Evolutionary conservation across 192 early-diverging fungal genomes (phyloP).

Genomic region (Spinellus fusiger): DNA sequence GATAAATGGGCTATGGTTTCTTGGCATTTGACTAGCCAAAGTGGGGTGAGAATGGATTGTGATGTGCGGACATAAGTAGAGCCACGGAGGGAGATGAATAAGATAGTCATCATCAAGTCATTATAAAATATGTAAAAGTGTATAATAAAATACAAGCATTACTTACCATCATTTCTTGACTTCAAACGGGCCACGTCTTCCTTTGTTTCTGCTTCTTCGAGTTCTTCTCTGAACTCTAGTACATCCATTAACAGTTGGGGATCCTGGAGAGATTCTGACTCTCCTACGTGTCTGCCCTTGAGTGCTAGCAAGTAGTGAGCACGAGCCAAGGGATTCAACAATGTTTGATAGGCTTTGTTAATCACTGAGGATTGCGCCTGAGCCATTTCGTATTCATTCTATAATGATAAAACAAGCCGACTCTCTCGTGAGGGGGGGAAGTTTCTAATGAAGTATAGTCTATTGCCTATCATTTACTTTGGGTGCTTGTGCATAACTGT

Average conservation of each 20-base stretch:
- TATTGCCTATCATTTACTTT: conserved; percentile 33
- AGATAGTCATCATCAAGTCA: background rate
- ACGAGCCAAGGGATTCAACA: conserved; percentile 72
- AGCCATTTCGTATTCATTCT: conserved; percentile 60
- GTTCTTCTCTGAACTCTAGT: conserved; percentile 69
- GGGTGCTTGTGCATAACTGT: conserved; percentile 61
- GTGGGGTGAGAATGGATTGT: too few relatives aligned
- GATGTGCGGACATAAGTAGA: too few relatives aligned
- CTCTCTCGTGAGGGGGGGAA: too few relatives aligned
- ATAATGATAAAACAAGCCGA: too few relatives aligned
- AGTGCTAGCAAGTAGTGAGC: conserved; percentile 77
- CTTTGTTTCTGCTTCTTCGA: conserved; percentile 64
- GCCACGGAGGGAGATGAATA: too few relatives aligned
- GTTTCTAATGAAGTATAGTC: background rate
- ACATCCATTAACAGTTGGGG: conserved; percentile 77
- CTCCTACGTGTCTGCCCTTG: conserved; percentile 45
- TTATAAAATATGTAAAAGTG: too few relatives aligned
- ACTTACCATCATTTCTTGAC: conserved; percentile 56
- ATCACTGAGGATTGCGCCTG: conserved; percentile 73
- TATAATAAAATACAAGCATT: too few relatives aligned
- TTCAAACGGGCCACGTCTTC: conserved; percentile 56
- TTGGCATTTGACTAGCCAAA: conserved; percentile 20
- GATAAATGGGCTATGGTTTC: conserved; percentile 32
- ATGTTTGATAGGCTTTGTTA: conserved; percentile 82
- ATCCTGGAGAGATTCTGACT: conserved; percentile 58